A percentile compares a stretch with the other conserved stretches of the same genome.
Conservation (phyloP, 139 green algal species). For the Axilococcus clingmanii region DNA sequence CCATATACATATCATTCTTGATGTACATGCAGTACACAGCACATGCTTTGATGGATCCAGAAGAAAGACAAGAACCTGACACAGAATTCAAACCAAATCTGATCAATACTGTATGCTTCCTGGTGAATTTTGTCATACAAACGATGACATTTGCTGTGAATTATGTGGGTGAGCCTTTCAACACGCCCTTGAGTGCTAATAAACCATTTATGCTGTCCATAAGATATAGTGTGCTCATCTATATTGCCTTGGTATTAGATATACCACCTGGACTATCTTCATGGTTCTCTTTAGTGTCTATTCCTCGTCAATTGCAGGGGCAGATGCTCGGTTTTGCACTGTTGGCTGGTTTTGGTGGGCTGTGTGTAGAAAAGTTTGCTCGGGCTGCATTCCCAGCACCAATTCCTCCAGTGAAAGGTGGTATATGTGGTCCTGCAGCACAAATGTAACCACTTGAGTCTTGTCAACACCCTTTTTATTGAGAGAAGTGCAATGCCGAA, state of each 20-base stretch:
- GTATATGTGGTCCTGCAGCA: no score
- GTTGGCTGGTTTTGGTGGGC: not conserved
- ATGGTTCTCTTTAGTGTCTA: slow-evolving; percentile 28
- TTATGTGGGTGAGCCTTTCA: slow-evolving; percentile 91
- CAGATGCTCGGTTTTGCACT: slow-evolving; percentile 10
- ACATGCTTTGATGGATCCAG: slow-evolving; percentile 42
- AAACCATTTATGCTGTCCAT: slow-evolving; percentile 11
- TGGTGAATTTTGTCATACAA: slow-evolving; percentile 77
- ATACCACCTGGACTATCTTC: slow-evolving; percentile 12
- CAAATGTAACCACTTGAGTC: no score
- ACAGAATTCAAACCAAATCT: slow-evolving; percentile 90
- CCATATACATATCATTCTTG: slow-evolving; percentile 67
- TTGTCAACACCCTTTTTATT: no score
- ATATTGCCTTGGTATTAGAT: slow-evolving; percentile 21
- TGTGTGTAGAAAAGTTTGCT: slow-evolving; percentile 16
- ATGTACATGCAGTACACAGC: slow-evolving; percentile 58
- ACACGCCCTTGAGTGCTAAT: slow-evolving; percentile 53
- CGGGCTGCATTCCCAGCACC: slow-evolving; percentile 20
- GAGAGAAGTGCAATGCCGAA: no score
- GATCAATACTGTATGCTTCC: slow-evolving; percentile 94
- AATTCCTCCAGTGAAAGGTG: slow-evolving; percentile 21
- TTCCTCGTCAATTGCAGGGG: slow-evolving; percentile 20
- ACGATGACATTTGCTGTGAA: slow-evolving; percentile 93
- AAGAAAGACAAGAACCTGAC: slow-evolving; percentile 66
- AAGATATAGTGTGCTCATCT: slow-evolving; percentile 11